These are phyloP conservation scores for Cetradonia linearis DNA, from an alignment of 495 filamentous ascomycete genomes.

Conservation along the genomic window DNA sequence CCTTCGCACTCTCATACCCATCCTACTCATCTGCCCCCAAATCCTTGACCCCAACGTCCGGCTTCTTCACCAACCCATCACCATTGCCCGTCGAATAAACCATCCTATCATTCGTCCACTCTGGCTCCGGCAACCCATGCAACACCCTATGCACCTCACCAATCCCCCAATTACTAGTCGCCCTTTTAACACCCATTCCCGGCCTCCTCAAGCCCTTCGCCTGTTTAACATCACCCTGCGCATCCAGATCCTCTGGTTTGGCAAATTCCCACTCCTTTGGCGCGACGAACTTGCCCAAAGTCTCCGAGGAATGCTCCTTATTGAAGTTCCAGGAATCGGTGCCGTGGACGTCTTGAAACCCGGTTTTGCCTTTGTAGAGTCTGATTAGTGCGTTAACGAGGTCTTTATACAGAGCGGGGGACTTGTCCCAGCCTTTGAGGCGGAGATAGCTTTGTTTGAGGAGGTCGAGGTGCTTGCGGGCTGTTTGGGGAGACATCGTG, in stretches of 20 bases:
- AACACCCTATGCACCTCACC: neutral
- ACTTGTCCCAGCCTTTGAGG: conserved; percentile 30
- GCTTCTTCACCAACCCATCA: neutral
- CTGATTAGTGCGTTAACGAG: conserved; percentile 11
- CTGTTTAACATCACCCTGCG: neutral
- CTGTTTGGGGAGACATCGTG: conserved; percentile 30
- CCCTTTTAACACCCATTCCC: conserved; percentile 8
- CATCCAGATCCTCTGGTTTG: neutral
- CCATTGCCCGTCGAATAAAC: conserved; percentile 4
- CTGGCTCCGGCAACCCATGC: conserved; percentile 2
- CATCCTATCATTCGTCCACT: neutral
- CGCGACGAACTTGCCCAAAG: conserved; percentile 9
- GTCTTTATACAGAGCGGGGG: conserved; percentile 15
- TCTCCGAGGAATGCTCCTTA: conserved; percentile 11
- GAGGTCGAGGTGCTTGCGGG: conserved; percentile 41
- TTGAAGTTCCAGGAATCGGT: conserved; percentile 13
- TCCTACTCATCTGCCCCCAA: conserved; percentile 8
- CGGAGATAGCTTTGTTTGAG: conserved; percentile 37
- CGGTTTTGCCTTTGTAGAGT: conserved; percentile 10
- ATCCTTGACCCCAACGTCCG: neutral
- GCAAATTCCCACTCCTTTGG: conserved; percentile 15
- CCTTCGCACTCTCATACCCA: conserved; percentile 16
- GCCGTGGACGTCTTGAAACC: conserved; percentile 7
- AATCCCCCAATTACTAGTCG: conserved; percentile 20
- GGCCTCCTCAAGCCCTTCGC: neutral